Conservation (phyloP, 2,329 filamentous ascomycete species). For the Trichoderma hamatum region DNA sequence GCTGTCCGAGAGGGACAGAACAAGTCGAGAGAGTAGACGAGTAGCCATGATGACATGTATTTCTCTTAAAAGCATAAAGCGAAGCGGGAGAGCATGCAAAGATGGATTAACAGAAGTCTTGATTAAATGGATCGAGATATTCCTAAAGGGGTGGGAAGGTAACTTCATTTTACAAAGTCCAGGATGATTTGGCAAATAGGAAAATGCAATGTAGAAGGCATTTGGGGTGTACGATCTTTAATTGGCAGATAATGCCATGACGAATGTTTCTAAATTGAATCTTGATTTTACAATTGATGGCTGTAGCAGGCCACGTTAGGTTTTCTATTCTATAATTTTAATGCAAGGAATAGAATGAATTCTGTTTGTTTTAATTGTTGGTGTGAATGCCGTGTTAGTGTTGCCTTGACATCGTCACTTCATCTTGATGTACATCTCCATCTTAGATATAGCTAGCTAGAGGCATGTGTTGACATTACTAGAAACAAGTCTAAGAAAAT, state of each 20-base stretch:
- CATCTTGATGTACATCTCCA: no score
- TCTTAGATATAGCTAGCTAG: no score
- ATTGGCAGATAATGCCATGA: not conserved
- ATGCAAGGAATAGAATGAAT: no score
- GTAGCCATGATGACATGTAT: not conserved
- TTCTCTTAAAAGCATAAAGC: conserved; percentile 8
- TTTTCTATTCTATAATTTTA: not conserved
- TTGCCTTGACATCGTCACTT: no score
- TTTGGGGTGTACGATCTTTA: not conserved
- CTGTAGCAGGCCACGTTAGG: not conserved
- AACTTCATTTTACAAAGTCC: not conserved
- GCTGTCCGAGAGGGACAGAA: conserved; percentile 68
- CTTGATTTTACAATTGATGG: not conserved
- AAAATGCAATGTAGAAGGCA: conserved; percentile 5
- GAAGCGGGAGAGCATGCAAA: not conserved
- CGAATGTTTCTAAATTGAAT: not conserved
- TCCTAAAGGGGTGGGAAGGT: not conserved
- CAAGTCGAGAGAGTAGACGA: conserved; percentile 38
- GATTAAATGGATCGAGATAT: not conserved
- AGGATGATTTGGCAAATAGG: not conserved
- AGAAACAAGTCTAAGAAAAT: no score
- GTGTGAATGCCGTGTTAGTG: no score
- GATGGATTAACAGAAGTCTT: not conserved
- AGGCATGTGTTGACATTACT: no score
- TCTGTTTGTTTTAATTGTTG: no score